These are phyloP conservation scores for Suillus decipiens DNA, from an alignment of 768 basidiomycete genomes.

Conservation along the genomic window DNA sequence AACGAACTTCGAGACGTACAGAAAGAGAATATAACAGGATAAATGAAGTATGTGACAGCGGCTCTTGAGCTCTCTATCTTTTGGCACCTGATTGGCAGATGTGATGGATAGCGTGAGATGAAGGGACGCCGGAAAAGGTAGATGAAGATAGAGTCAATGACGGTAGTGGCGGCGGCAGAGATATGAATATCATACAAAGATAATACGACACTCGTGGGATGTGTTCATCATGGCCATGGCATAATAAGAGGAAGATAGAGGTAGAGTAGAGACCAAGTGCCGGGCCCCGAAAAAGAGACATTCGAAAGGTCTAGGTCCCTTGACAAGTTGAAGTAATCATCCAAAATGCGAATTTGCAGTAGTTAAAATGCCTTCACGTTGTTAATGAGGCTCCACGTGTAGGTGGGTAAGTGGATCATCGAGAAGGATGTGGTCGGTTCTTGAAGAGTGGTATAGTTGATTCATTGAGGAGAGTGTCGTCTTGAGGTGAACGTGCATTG, in stretches of 20 bases:
- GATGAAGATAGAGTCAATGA: no score
- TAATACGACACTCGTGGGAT: no score
- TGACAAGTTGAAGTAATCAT: not conserved
- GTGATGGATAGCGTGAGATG: no score
- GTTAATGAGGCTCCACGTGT: not conserved
- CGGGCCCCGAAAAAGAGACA: not conserved
- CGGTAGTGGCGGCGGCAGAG: no score
- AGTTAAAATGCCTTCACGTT: not conserved
- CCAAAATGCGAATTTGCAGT: not conserved
- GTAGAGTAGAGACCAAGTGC: not conserved
- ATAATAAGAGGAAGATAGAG: not conserved
- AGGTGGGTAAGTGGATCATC: not conserved
- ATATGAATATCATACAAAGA: no score
- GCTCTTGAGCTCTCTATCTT: no score
- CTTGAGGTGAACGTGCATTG: not conserved
- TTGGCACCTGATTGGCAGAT: no score
- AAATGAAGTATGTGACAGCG: no score
- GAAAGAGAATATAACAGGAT: no score
- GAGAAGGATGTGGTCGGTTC: not conserved
- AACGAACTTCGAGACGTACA: no score
- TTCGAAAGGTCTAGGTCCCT: not conserved
- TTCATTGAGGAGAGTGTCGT: not conserved
- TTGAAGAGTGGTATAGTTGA: not conserved
- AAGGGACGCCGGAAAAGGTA: no score
- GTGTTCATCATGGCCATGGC: not conserved